Evolutionary conservation across 2,329 filamentous ascomycete genomes (phyloP), one percentile per base, ranked within the genome.

Genomic region (Penicillium sp.): DNA sequence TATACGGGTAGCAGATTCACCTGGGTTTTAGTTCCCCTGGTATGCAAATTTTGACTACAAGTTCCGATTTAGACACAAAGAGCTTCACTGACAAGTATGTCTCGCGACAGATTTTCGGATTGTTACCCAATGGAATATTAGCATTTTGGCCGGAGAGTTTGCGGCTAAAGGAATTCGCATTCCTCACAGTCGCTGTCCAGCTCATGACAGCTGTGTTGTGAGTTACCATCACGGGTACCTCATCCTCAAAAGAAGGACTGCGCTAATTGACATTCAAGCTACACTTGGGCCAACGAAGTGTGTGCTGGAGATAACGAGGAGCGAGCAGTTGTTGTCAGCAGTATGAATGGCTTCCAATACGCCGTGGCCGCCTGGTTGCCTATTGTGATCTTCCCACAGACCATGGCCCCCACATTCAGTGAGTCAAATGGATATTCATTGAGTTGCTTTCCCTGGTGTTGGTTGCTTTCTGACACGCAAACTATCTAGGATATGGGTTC

Each of bases 281-380:
- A 61, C 38, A 44, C 60, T 5, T 60, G 56, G 58, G 58, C 58
- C 3, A 62, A 62, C 22, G 58, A 60, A 36, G 50, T 60, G 14
- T 62, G 60, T 64, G 24, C 71, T 59, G 22, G 71, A 67, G 69
- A 74, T 68, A 65, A 58, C 31, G 60, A 62, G 44, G 45, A 62
- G 18, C 55, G 60, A 18, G 56, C 60, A 24, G 44, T 62, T 2
- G 60, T 62, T 2, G 79, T 84, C 0, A 84, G 77, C 0, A 70
- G 77, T 7, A 87, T 88, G 83, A 88, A 88, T 55, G 80, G 56
- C 2, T 57, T 61, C 42, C 57, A 59, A 39, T 59, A 61, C 31
- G 57, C 59, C 2, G 58, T 61, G 8, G 56, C 56, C 5, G 56
- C 56, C 5, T 56, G 54, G 56, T 11, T 59, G 39, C 54, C 56